Base-by-base conservation (phyloP, 2,329 filamentous ascomycete genomes). In the Cladosporium sp. region DNA sequence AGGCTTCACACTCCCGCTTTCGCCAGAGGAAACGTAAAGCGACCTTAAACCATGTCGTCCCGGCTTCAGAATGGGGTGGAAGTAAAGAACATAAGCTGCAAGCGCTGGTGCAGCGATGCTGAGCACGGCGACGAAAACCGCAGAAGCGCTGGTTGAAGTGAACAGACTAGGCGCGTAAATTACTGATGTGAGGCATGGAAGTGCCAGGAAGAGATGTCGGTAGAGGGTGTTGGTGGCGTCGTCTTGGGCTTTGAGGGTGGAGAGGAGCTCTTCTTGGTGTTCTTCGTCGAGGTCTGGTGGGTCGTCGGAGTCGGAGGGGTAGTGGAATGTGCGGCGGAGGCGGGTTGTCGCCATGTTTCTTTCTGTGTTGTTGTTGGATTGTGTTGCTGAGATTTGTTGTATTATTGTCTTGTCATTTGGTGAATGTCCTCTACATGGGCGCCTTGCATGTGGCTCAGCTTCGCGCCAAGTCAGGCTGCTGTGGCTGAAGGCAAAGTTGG, bases 321-420 rank as follows among this genome's bases (percentile, higher is more conserved):
- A 93, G 53, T 78, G 80, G 69, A 94, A 93, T 7, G 86, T 85
- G 60, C 79, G 85, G 61, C 90, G 84, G 38, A 93, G 73, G 55
- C 86, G 83, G 46, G 86, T 73, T 35, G 78, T 69, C 50, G 74
- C 71, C 75, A 78, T 77, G 43, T 7, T 51, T 30, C 22, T 15
- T 29, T 38, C 18, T 38, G 8, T n/a, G 6, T 19, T 32, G 4
- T 19, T n/a, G 13, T 7, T 13, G 18, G 15, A 12, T 20, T 3
- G 12, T 4, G 13, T 15, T 3, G 1, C 19, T 25, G 4, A 15
- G 2, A 13, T 42, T 32, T 42, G 39, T 42, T 42, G 15, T n/a
- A 11, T 11, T n/a, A n/a, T n/a, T 40, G 7, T 16, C 6, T 13
- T 40, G 8, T 18, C 20, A 1, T 3, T 38, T 38, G 36, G 6